phyloP scores from a whole-genome alignment of 2,329 filamentous ascomycete genomes.

The Aspergillus melleus region DNA sequence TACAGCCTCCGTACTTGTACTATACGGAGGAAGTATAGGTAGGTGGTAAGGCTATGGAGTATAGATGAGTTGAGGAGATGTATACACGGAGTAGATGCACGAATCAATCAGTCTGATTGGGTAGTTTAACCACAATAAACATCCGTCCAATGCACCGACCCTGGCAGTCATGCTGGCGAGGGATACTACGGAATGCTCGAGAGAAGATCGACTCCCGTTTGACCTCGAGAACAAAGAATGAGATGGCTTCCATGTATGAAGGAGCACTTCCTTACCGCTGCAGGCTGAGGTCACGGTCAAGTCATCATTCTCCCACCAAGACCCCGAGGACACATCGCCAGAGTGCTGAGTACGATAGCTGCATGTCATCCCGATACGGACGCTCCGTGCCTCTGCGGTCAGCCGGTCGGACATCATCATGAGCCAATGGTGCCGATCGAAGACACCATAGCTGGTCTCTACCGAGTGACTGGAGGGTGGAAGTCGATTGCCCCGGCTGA shows the following conservation, averaged over 20 bases:
- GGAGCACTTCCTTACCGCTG: background rate
- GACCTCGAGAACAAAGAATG: background rate
- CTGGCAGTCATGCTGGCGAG: slow-evolving; percentile 19
- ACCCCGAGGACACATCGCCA: background rate
- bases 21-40: background rate
- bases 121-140: background rate
- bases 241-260: background rate
- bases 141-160: background rate
- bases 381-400: background rate
- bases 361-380: too few relatives aligned
- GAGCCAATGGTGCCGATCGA: background rate
- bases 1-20: background rate
- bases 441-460: background rate
- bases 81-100: background rate
- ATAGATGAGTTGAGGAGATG: background rate
- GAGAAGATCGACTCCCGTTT: too few relatives aligned
- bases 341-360: too few relatives aligned
- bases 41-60: background rate
- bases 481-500: background rate
- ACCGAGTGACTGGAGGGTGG: too few relatives aligned
- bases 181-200: slow-evolving; percentile 18
- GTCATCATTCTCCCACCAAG: too few relatives aligned
- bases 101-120: background rate
- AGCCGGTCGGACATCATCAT: background rate
- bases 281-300: too few relatives aligned